phyloP scores from a whole-genome alignment of 177 flowering plant genomes.

The Telopea speciosissima region DNA sequence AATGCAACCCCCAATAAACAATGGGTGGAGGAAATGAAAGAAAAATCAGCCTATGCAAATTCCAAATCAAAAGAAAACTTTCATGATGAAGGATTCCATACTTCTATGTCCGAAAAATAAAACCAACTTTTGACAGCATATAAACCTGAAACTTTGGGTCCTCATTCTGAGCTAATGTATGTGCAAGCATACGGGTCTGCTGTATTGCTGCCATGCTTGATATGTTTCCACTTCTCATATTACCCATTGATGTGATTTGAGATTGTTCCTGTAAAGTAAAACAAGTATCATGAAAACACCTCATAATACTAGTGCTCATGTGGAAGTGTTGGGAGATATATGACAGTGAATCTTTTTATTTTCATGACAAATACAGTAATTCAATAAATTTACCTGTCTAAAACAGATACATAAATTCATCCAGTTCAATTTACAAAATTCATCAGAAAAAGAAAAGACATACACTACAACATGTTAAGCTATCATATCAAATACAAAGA shows the following conservation, averaged over 20 bases:
- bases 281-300: constrained; percentile 4
- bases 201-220: constrained; percentile 73
- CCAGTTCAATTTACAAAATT: too few relatives aligned
- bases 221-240: constrained; percentile 42
- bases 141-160: constrained; percentile 96
- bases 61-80: background rate
- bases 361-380: background rate
- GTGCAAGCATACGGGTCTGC: constrained; percentile 93
- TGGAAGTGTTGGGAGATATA: background rate
- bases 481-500: background rate
- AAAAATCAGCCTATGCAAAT: background rate
- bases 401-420: background rate
- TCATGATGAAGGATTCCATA: too few relatives aligned
- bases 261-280: constrained; percentile 51
- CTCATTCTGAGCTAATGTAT: constrained; percentile 80
- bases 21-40: background rate
- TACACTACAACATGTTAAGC: background rate
- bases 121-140: background rate
- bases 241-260: constrained; percentile 48
- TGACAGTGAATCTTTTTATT: background rate
- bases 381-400: background rate
- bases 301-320: background rate
- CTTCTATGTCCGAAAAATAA: background rate
- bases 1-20: too few relatives aligned
- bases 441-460: too few relatives aligned